phyloP scores from a whole-genome alignment of 108 stramenopile genomes.

The Fragilaria crotonensis region DNA sequence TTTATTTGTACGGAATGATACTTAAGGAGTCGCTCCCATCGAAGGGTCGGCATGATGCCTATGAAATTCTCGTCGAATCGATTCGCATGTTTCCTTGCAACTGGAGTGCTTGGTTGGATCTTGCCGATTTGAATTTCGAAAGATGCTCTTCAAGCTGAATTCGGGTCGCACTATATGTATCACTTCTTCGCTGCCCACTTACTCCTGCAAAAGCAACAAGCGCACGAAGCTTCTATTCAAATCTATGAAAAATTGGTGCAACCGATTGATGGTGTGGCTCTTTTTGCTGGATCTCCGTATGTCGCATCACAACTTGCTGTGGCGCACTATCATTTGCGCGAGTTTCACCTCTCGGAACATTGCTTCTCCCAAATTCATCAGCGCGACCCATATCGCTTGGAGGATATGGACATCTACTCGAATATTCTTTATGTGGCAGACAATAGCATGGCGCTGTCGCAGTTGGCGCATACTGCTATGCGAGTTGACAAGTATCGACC shows the following conservation, averaged over 20 bases:
- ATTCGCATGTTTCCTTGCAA: conserved; percentile 78
- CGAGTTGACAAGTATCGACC: conserved; percentile 90
- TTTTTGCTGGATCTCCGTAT: conserved; percentile 70
- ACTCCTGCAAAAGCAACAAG: conserved; percentile 81
- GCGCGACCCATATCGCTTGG: conserved; percentile 82
- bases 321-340: conserved; percentile 85
- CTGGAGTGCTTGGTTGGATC: conserved; percentile 96
- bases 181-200: conserved; percentile 89
- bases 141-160: conserved; percentile 37
- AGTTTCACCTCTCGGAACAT: conserved; percentile 83
- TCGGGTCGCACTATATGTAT: conserved; percentile 73
- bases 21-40: conserved; percentile 20
- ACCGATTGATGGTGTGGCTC: conserved; percentile 25
- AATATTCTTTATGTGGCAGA: conserved; percentile 96
- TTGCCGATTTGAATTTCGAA: conserved; percentile 66
- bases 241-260: conserved; percentile 60
- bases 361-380: conserved; percentile 66
- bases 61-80: conserved; percentile 61
- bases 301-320: conserved; percentile 68
- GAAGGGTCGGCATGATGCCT: conserved; percentile 19
- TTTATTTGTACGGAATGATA: conserved; percentile 85
- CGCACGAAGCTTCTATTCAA: conserved; percentile 66
- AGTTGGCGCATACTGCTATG: conserved; percentile 85
- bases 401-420: conserved; percentile 89
- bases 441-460: conserved; percentile 62